Percentiles rank a stretch among this genome's conserved stretches.
Conservation (phyloP, 2,329 filamentous ascomycete genomes). For the Hypoxylon sp. region DNA sequence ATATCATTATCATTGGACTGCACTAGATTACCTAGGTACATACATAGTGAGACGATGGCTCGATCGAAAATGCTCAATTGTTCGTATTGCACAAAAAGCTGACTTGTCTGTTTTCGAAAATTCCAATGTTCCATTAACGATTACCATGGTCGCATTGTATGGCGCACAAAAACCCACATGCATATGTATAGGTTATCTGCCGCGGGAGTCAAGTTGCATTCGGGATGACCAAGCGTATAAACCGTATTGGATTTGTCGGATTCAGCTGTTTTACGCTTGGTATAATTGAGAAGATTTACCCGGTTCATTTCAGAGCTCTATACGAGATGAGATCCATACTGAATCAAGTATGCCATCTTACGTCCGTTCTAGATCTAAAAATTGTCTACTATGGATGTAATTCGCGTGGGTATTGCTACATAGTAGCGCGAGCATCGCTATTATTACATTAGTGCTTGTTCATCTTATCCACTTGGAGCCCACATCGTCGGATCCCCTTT, state of each 20-base stretch:
- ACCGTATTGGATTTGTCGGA: constrained; percentile 20
- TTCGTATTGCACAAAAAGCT: constrained; percentile 29
- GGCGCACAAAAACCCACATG: not conserved
- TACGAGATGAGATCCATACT: constrained; percentile 20
- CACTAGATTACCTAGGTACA: not conserved
- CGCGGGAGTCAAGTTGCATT: constrained; percentile 31
- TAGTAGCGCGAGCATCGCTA: not conserved
- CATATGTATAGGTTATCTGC: constrained; percentile 23
- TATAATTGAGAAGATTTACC: constrained; percentile 37
- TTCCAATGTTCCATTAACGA: constrained; percentile 21
- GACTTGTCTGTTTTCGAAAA: constrained; percentile 12
- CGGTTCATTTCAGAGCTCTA: constrained; percentile 24
- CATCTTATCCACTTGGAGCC: not conserved
- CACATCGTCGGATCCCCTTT: constrained; percentile 5
- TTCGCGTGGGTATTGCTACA: constrained; percentile 1
- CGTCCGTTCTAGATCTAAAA: constrained; percentile 7
- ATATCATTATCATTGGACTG: constrained; percentile 13
- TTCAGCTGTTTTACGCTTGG: constrained; percentile 37
- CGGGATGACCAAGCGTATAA: constrained; percentile 26
- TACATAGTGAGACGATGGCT: not conserved
- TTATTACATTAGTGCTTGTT: constrained; percentile 21
- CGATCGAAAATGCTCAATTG: constrained; percentile 18
- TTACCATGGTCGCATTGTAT: constrained; percentile 4
- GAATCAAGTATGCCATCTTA: not conserved
- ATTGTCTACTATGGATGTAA: no score